These are phyloP conservation scores for Colletotrichum australisinense DNA, from an alignment of 2,329 filamentous ascomycete genomes.

Conservation along the genomic window DNA sequence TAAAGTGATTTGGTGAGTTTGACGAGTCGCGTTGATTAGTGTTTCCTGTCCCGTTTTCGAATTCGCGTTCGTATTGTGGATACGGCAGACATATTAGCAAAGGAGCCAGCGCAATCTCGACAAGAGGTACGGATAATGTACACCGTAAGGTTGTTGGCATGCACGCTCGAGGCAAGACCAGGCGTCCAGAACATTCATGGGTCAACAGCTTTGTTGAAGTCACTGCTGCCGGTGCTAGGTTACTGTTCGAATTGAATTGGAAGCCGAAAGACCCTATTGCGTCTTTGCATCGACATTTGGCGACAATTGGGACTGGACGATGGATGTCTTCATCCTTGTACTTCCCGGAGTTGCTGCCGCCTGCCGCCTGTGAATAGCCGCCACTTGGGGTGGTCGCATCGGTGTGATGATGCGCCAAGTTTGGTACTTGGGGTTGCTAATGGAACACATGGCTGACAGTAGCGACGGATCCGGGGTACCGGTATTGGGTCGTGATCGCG, in stretches of 20 bases:
- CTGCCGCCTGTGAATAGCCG: not conserved
- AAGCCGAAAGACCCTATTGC: not conserved
- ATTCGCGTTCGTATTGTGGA: conserved; percentile 28
- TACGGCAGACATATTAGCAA: not conserved
- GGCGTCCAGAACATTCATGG: too few species aligned
- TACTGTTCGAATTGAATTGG: not conserved
- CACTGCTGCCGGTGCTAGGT: not conserved
- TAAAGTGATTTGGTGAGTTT: not conserved
- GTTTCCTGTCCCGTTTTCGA: not conserved
- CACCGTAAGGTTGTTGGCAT: not conserved
- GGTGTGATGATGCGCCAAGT: not conserved
- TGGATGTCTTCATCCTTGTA: not conserved
- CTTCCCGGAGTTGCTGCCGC: not conserved
- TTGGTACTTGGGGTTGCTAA: not conserved
- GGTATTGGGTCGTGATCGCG: conserved; percentile 6
- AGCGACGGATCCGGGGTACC: not conserved
- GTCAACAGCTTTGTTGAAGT: not conserved
- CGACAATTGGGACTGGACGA: not conserved
- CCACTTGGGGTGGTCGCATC: not conserved
- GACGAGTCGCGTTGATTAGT: not conserved
- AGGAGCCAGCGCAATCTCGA: not conserved
- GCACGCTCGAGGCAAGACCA: not conserved
- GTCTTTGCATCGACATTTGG: not conserved
- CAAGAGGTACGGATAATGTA: too few species aligned
- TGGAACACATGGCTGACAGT: not conserved